Evolutionary conservation across 2,329 filamentous ascomycete genomes (phyloP), one percentile per base, ranked within the genome.

Genomic region (Colletotrichum limetticola): DNA sequence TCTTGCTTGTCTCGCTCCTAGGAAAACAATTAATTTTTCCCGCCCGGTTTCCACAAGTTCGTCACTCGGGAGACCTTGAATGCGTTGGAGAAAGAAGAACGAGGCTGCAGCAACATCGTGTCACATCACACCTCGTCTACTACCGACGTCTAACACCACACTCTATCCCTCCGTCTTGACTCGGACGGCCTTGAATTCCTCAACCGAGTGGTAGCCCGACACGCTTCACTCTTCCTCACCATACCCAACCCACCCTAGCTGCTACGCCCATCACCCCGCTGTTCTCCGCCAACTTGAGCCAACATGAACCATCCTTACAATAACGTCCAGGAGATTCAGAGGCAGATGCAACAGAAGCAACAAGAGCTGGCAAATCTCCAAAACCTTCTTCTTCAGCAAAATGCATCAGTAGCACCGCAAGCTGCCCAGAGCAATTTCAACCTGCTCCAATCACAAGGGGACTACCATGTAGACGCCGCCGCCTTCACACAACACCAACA

Each of bases 251-350:
- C n/a, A 58, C 42, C 67, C 22, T 59, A 59, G 55, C 62, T 52
- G 9, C 42, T 49, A 66, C 24, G 16, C 53, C 5, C 60, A 58
- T 42, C 63, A 46, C 63, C 66, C 72, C 64, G 37, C 53, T 57
- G 64, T 71, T 63, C 62, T 22, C 32, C 68, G 24, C 49, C 68
- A 24, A 42, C 72, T 60, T 61, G 32, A 52, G 28, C 24, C 70
- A 74, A 74, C 61, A 74, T 74, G 73, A 74, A 42, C 58, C 73
- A 74, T 63, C 66, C 61, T 26, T 58, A 70, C 37, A 49, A 61
- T 35, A 24, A 42, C 32, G 60, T 64, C 28, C 61, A 74, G 55
- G 74, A 75, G 56, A 59, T 75, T 8, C 74, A 75, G 52, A 68
- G 71, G 28, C 68, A 68, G 65, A 57, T 74, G 61, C 56, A 64